Conservation (phyloP, 768 basidiomycete genomes). For the Pilatotrama ljubarskyi region DNA sequence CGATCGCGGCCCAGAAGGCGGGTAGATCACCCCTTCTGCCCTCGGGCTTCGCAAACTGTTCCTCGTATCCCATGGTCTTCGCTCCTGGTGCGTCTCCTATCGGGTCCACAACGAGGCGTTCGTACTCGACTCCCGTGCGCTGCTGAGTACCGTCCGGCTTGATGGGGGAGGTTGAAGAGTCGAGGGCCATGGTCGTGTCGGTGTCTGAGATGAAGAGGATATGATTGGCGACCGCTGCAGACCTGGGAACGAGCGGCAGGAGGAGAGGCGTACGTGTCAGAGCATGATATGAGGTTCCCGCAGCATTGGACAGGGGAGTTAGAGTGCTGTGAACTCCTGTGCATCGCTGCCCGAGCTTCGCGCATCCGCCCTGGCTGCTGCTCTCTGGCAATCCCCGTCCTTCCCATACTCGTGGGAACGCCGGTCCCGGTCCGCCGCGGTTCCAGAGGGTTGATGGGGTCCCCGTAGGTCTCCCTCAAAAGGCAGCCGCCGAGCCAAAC, state of each 20-base stretch:
- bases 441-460: neutral
- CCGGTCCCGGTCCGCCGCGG: neutral
- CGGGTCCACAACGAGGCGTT: constrained; percentile 10
- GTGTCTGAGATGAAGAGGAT: neutral
- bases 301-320: constrained; percentile 5
- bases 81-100: neutral
- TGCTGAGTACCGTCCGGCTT: neutral
- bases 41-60: constrained; percentile 35
- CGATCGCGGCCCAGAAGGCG: constrained; percentile 38
- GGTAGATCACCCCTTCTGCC: constrained; percentile 39
- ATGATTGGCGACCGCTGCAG: constrained; percentile 1
- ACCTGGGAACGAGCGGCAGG: neutral
- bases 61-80: constrained; percentile 17
- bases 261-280: constrained; percentile 19
- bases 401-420: neutral
- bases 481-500: neutral
- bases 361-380: neutral
- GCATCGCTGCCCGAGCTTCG: neutral
- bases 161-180: neutral
- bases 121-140: constrained; percentile 12
- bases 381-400: neutral
- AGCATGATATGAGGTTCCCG: constrained; percentile 12
- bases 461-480: neutral
- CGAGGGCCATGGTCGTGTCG: neutral
- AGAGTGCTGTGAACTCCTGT: constrained; percentile 7